These are phyloP conservation scores for Sporormia fimetaria DNA, from an alignment of 495 filamentous ascomycete genomes.

Conservation along the genomic window DNA sequence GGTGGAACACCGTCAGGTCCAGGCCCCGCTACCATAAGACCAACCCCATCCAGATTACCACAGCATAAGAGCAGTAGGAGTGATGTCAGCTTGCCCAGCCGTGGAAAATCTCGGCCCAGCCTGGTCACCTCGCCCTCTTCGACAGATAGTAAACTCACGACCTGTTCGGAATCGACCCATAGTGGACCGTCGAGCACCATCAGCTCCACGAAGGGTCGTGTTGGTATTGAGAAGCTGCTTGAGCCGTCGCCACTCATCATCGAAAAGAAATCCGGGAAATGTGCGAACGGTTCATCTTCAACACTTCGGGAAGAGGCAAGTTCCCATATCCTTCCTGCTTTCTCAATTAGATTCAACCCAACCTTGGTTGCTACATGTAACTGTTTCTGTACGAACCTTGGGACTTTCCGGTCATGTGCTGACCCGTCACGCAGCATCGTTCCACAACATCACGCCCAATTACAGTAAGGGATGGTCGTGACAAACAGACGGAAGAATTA, in stretches of 20 bases:
- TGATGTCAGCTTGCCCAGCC: constrained; percentile 16
- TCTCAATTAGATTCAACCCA: no score
- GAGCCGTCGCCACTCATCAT: constrained; percentile 23
- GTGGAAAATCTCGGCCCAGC: constrained; percentile 19
- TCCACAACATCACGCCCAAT: no score
- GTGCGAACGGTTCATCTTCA: constrained; percentile 1
- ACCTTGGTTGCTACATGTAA: no score
- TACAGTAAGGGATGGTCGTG: no score
- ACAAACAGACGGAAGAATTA: constrained; percentile 17
- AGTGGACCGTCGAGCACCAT: constrained; percentile 14
- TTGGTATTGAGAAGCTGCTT: constrained; percentile 14
- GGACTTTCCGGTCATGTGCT: not conserved
- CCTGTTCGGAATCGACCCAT: constrained; percentile 22
- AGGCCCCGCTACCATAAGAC: constrained; percentile 14
- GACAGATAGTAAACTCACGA: constrained; percentile 24
- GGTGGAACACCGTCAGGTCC: constrained; percentile 18
- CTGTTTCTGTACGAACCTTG: not conserved
- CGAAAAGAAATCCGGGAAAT: constrained; percentile 16
- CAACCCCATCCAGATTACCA: constrained; percentile 14
- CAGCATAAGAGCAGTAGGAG: constrained; percentile 23
- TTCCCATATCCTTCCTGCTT: constrained; percentile 4
- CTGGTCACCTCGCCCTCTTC: constrained; percentile 19
- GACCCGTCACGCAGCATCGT: no score
- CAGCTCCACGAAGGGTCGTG: constrained; percentile 14
- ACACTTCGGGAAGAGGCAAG: constrained; percentile 18